Percentiles rank a stretch among this genome's conserved stretches.
These are phyloP conservation scores for Salix viminalis DNA, from an alignment of 345 rosid species.

Conservation along the genomic window DNA sequence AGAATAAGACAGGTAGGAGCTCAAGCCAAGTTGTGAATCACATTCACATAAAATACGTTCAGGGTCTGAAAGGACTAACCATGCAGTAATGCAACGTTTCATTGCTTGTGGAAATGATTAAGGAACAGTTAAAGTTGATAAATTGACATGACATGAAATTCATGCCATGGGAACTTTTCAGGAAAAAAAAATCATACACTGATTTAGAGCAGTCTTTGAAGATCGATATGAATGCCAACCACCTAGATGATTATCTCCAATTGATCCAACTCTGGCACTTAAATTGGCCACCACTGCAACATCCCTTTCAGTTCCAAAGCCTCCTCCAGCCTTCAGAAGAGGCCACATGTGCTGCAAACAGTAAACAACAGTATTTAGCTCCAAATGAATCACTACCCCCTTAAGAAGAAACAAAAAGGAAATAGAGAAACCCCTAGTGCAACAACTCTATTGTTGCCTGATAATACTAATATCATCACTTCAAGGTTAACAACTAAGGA, in stretches of 20 bases:
- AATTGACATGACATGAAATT: background rate
- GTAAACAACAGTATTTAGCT: conserved; percentile 2
- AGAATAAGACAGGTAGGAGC: background rate
- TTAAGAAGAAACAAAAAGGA: background rate
- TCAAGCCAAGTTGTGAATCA: background rate
- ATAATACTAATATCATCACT: background rate
- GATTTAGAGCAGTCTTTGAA: conserved; percentile 85
- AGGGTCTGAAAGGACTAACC: background rate
- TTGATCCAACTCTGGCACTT: conserved; percentile 88
- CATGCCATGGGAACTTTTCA: background rate
- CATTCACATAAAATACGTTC: background rate
- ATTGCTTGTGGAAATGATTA: background rate
- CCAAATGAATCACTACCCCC: background rate
- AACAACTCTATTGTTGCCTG: background rate
- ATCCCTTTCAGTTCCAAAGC: conserved; percentile 57
- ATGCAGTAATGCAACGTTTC: background rate
- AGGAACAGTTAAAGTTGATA: background rate
- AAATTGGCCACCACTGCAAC: conserved; percentile 83
- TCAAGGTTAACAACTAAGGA: background rate
- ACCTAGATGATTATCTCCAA: conserved; percentile 76
- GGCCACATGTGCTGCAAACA: conserved; percentile 91
- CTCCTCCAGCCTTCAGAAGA: conserved; percentile 81
- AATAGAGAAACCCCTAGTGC: background rate
- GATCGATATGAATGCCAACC: conserved; percentile 94
- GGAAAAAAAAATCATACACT: conserved; percentile 41